phyloP scores from a whole-genome alignment of 1,284 basidiomycete genomes.

The Meira miltonrushii region DNA sequence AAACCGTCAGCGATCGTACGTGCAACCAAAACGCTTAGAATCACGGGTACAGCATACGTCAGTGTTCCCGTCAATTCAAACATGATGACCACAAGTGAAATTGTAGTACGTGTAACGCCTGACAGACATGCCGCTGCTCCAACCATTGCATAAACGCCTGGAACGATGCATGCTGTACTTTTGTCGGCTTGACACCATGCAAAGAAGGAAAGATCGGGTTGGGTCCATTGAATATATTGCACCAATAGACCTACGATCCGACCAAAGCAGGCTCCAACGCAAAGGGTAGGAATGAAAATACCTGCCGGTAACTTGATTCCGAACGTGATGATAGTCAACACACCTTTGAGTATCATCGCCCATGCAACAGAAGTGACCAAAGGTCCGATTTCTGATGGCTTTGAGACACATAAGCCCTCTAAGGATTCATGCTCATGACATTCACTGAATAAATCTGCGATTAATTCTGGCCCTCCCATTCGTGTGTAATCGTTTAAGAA shows the following conservation, averaged over 20 bases:
- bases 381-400: slow-evolving; percentile 64
- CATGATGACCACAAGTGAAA: slow-evolving; percentile 99
- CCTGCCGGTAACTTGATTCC: slow-evolving; percentile 72
- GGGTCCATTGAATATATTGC: slow-evolving; percentile 68
- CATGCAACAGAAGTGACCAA: slow-evolving; percentile 66
- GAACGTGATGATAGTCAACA: slow-evolving; percentile 84
- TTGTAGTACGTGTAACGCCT: slow-evolving; percentile 92
- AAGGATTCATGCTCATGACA: slow-evolving; percentile 60
- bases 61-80: slow-evolving; percentile 93
- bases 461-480: slow-evolving; percentile 91
- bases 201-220: slow-evolving; percentile 70
- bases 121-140: slow-evolving; percentile 30
- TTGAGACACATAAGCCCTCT: slow-evolving; percentile 67
- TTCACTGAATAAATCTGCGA: slow-evolving; percentile 56
- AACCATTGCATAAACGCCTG: slow-evolving; percentile 64
- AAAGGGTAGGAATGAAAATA: slow-evolving; percentile 93
- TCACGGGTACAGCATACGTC: slow-evolving; percentile 90
- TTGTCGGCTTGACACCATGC: slow-evolving; percentile 69
- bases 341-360: slow-evolving; percentile 59
- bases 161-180: slow-evolving; percentile 92
- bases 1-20: slow-evolving; percentile 79
- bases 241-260: slow-evolving; percentile 78
- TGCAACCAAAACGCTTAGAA: slow-evolving; percentile 78
- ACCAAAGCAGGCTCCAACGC: slow-evolving; percentile 93
- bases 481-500: slow-evolving; percentile 86